A percentile compares a stretch with the other conserved stretches of the same genome.
phyloP scores from a whole-genome alignment of 2,329 filamentous ascomycete genomes.

The Colletotrichum sp. region DNA sequence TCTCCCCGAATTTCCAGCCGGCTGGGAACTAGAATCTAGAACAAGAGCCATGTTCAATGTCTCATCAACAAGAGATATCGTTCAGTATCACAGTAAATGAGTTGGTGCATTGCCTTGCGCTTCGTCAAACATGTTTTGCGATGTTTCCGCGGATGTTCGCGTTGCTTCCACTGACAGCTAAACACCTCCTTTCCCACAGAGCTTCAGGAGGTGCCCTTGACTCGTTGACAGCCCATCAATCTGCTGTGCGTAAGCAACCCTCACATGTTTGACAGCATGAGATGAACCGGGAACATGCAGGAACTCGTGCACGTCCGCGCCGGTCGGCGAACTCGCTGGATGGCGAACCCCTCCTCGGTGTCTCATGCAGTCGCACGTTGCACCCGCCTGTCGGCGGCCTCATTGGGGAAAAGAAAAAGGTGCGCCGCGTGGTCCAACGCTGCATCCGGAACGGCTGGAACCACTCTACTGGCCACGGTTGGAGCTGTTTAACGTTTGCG shows the following conservation, averaged over 20 bases:
- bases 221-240: not conserved
- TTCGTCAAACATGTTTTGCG: not conserved
- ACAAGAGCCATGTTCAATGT: not conserved
- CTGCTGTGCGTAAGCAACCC: not conserved
- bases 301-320: not conserved
- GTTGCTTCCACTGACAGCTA: not conserved
- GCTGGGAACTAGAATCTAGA: not conserved
- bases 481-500: not conserved
- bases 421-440: not conserved
- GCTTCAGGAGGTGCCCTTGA: not conserved
- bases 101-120: not conserved
- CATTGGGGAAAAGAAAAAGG: not conserved
- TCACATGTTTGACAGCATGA: not conserved
- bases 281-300: not conserved
- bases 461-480: not conserved
- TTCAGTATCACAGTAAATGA: not conserved
- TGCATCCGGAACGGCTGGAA: not conserved
- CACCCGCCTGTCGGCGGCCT: not conserved
- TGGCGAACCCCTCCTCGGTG: not conserved
- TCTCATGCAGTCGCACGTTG: not conserved
- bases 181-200: not conserved
- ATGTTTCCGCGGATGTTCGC: not conserved
- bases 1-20: not conserved
- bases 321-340: not conserved
- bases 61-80: not conserved